These are phyloP conservation scores for Lizonia empirigonia DNA, from an alignment of 2,329 filamentous ascomycete species.

Conservation along the genomic window DNA sequence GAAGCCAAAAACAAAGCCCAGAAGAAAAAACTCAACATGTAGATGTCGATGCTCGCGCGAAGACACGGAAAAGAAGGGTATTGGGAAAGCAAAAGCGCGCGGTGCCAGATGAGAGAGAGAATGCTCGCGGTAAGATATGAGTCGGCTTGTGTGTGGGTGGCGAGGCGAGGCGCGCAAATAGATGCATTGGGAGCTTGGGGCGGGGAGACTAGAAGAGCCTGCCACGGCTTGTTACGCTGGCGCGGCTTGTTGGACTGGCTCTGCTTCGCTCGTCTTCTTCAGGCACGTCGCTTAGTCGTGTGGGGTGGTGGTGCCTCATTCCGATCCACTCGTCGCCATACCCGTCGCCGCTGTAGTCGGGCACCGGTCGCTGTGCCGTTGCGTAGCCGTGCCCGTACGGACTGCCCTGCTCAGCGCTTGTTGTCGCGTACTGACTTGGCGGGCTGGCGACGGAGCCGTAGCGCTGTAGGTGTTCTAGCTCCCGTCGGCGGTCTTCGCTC, in stretches of 20 bases:
- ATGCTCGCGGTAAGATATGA: no score
- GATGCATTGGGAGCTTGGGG: no score
- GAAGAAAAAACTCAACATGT: no score
- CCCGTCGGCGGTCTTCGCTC: slow-evolving; percentile 56
- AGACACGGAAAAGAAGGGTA: no score
- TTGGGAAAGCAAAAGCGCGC: no score
- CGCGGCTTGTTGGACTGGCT: slow-evolving; percentile 43
- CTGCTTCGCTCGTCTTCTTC: slow-evolving; percentile 49
- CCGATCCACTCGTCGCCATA: slow-evolving; percentile 48
- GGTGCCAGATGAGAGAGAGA: no score
- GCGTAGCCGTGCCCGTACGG: slow-evolving; percentile 28
- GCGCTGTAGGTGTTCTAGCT: slow-evolving; percentile 54
- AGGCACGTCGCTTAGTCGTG: slow-evolving; percentile 48
- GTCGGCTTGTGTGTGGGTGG: no score
- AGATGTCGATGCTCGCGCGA: no score
- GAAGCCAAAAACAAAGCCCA: no score
- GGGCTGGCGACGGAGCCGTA: slow-evolving; percentile 50
- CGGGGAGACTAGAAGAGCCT: slow-evolving; percentile 12
- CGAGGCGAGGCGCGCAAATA: no score
- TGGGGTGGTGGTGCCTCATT: slow-evolving; percentile 49
- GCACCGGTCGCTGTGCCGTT: slow-evolving; percentile 17
- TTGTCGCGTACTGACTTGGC: slow-evolving; percentile 36
- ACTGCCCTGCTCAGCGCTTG: slow-evolving; percentile 21
- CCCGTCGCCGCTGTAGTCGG: slow-evolving; percentile 46
- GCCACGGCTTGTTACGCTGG: slow-evolving; percentile 44